Evolutionary conservation across 768 basidiomycete species (phyloP), one percentile per base, ranked within the genome.

Genomic region (Lactifluus piperatus): DNA sequence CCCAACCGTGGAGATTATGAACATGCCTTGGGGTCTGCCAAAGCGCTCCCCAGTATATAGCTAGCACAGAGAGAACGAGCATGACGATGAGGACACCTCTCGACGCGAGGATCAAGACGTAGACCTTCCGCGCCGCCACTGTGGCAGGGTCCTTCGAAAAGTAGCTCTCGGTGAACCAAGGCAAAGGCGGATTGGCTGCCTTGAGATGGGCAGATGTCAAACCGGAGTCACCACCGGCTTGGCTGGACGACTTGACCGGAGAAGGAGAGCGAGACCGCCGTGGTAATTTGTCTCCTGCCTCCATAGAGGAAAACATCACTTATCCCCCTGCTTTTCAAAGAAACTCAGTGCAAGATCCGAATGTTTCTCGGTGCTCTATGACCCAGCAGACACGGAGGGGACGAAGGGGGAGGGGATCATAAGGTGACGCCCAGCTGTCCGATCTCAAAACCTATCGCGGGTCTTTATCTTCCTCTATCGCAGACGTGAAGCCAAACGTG

Each of bases 21-120:
- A 74, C 34, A 9, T 73, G 67, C 32, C 58, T 44, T 5, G 69
- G 74, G 10, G 74, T 74, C 54, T 74, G 74, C 71, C 81, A 81
- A 4, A 81, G 68, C 13, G 79, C 77, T 10, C 80, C 82, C 82
- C 82, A 85, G 67, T 79, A 84, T 47, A 85, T 82, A 2, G 81
- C 69, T 57, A 85, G 69, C 22, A 83, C 71, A 0, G 68, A 70
- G 60, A 85, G 77, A 22, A 77, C 66, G 34, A 81, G 45, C 14
- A 73, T 66, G 18, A 80, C 66, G 27, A 76, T 47, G 22, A 69
- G 54, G 13, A 73, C 62, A 2, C 72, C 67, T 18, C 75, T 72
- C 10, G 66, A 58, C 6, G 76, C 5, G 47, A 81, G 70, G 3
- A 73, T 72, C 63, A 69, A 76, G 50, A 79, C 56, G 71, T 80